Percentiles rank a stretch among this genome's conserved stretches.
Evolutionary conservation across 2,329 filamentous ascomycete species (phyloP).

Genomic region (Alternaria brassicae): DNA sequence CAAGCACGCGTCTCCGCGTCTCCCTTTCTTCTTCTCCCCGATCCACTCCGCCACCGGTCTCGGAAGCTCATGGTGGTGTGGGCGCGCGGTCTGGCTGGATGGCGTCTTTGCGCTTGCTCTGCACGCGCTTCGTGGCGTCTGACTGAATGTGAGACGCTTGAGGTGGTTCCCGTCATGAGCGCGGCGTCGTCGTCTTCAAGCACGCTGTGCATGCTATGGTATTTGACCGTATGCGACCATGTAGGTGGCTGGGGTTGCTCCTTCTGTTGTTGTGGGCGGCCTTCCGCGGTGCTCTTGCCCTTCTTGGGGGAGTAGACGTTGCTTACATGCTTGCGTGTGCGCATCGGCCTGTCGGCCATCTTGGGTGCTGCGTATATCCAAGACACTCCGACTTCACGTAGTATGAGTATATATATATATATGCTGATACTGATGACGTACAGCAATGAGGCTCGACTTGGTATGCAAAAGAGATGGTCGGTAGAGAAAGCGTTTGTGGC

Average conservation of each 20-base stretch:
- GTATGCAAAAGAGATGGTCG: not conserved
- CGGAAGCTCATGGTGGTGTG: not conserved
- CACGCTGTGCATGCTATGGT: no score
- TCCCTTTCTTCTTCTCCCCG: not conserved
- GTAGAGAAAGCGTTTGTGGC: not conserved
- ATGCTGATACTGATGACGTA: not conserved
- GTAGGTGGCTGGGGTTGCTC: not conserved
- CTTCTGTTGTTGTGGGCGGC: not conserved
- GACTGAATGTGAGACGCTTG: not conserved
- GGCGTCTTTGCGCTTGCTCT: not conserved
- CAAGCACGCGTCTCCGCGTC: not conserved
- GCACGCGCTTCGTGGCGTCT: not conserved
- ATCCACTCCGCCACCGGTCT: not conserved
- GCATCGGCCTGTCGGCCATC: not conserved
- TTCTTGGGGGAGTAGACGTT: constrained; percentile 1
- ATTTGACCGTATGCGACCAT: not conserved
- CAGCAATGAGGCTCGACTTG: not conserved
- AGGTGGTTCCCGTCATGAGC: not conserved
- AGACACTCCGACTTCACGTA: not conserved
- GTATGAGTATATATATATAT: not conserved
- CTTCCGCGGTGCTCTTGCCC: not conserved
- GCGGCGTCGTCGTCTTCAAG: not conserved
- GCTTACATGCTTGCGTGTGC: constrained; percentile 12
- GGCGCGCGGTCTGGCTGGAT: not conserved
- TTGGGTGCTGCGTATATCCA: not conserved